A percentile compares a stretch with the other conserved stretches of the same genome.
phyloP scores from a whole-genome alignment of 2,329 filamentous ascomycete species.

The Alternaria sp. region DNA sequence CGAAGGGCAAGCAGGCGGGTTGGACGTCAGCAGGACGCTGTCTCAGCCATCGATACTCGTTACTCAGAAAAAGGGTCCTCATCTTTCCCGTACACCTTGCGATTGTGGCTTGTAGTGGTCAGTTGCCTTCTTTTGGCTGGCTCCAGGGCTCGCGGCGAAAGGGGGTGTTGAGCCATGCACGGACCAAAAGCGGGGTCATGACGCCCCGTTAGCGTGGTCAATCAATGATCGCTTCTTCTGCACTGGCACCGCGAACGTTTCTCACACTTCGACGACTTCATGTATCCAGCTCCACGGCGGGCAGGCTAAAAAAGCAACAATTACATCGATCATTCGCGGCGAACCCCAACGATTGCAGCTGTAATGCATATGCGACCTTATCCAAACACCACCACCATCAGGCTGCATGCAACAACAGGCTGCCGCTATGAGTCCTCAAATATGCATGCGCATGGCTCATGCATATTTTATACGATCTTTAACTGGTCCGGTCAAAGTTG shows the following conservation, averaged over 20 bases:
- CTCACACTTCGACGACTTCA: neutral
- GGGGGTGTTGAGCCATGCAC: constrained; percentile 1
- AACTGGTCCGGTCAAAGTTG: constrained; percentile 24
- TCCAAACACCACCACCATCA: constrained; percentile 2
- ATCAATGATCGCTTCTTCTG: neutral
- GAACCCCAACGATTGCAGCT: neutral
- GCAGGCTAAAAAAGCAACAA: neutral
- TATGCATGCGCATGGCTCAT: constrained; percentile 18
- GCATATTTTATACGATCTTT: constrained; percentile 6
- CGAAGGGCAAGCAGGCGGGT: constrained; percentile 1
- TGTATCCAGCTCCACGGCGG: neutral
- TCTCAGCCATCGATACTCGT: neutral
- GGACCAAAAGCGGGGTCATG: constrained; percentile 5
- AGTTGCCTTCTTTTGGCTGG: constrained; percentile 14
- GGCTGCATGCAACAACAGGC: constrained; percentile 12
- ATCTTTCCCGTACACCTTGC: neutral
- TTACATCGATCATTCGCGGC: neutral
- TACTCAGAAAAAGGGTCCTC: neutral
- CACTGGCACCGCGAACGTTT: neutral
- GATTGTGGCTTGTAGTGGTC: constrained; percentile 4
- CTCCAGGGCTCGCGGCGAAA: neutral
- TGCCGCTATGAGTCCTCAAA: constrained; percentile 13
- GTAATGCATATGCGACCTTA: constrained; percentile 7
- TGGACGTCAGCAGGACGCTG: neutral
- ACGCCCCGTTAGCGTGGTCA: neutral